These are phyloP conservation scores for Huntiella savannae DNA, from an alignment of 2,329 filamentous ascomycete genomes.

Conservation along the genomic window DNA sequence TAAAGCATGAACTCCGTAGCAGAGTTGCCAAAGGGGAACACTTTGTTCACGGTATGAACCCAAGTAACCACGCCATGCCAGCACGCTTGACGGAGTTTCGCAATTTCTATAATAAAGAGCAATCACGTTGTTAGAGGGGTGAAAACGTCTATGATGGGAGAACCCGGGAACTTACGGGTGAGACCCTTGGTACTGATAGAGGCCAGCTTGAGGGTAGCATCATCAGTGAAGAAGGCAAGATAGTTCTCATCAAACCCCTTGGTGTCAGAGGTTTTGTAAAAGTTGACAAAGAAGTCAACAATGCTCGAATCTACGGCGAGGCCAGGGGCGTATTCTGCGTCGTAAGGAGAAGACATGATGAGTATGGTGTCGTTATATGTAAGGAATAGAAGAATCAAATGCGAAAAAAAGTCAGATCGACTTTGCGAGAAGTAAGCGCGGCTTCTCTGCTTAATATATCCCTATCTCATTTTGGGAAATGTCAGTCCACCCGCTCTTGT, in stretches of 20 bases:
- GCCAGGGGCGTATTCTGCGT: slow-evolving; percentile 13
- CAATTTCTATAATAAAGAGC: slow-evolving; percentile 15
- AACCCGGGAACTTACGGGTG: slow-evolving; percentile 13
- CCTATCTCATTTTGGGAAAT: background rate
- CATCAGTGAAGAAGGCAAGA: slow-evolving; percentile 15
- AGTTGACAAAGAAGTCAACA: slow-evolving; percentile 16
- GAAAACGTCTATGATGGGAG: too few relatives aligned
- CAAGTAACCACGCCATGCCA: slow-evolving; percentile 19
- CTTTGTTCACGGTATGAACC: slow-evolving; percentile 16
- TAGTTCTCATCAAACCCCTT: slow-evolving; percentile 17
- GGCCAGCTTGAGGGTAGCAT: slow-evolving; percentile 18
- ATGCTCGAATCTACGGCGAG: slow-evolving; percentile 13
- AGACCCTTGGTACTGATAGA: slow-evolving; percentile 15
- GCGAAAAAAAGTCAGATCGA: background rate
- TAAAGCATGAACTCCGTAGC: slow-evolving; percentile 18
- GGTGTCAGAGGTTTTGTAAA: slow-evolving; percentile 18
- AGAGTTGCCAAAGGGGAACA: slow-evolving; percentile 17
- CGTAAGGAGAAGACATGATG: slow-evolving; percentile 11
- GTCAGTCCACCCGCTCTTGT: background rate
- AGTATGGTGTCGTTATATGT: background rate
- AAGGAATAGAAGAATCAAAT: background rate
- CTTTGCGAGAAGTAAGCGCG: background rate
- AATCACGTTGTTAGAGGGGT: too few relatives aligned
- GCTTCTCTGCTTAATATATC: background rate
- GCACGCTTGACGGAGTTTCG: slow-evolving; percentile 6